Evolutionary conservation across 345 rosid species (phyloP), one percentile per base, ranked within the genome.

Genomic region (Mallotus nudiflorus): DNA sequence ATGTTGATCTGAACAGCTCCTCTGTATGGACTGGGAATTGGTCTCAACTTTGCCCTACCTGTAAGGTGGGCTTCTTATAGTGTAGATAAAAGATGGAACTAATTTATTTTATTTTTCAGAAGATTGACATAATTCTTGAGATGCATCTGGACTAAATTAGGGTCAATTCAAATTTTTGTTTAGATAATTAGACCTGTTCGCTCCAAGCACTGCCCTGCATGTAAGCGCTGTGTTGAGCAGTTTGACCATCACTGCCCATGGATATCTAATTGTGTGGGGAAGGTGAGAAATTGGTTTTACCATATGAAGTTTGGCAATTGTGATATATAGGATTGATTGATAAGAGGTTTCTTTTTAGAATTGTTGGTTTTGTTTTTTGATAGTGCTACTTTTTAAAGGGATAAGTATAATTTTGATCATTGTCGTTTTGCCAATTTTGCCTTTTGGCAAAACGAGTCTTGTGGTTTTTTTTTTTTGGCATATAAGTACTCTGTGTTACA

Each of bases 171-270:
- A 37, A 39, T 59, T 46, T 65, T 37, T 75, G 62, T 51, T 65
- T 86, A 95, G 99, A 89, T 95, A 81, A 88, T 92, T 72, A 89
- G 99, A 74, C 99, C 99, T 44, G 83, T 92, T 71, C 97, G 97
- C 64, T 86, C 97, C 57, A 95, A 95, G 83, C 99, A 95, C 78
- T 95, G 99, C 69, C 85, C 99, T 53, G 45, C 83, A 25, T 95
- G 99, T 79, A 85, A 92, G 57, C 93, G 72, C 81, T 95, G 99
- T 45, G 81, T 95, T 54, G 97, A 92, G 77, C 97, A 95, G 77
- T 95, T 95, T 70, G 97, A 95, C 75, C 97, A 95, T 82, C 97
- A 95, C 81, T 95, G 99, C 82, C 99, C 97, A 12, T 95, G 99
- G 99, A 95, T 95, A 77, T 90, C 97, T 62, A 95, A 95, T 72